Conservation (phyloP, 495 filamentous ascomycete species). For the Tetracladium setigerum region DNA sequence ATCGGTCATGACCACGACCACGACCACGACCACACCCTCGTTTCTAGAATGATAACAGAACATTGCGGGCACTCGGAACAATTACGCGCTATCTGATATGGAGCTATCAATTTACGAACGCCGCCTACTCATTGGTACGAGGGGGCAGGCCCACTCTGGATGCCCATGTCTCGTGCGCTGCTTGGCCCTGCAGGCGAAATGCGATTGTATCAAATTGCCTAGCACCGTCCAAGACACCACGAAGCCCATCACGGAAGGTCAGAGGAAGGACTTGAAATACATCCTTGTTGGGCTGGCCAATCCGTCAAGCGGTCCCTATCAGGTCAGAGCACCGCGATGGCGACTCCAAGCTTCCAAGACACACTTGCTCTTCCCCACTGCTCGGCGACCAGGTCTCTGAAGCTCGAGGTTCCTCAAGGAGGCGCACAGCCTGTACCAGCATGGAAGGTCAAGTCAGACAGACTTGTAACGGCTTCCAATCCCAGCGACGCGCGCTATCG, state of each 20-base stretch:
- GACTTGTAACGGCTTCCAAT: constrained; percentile 1
- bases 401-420: constrained; percentile 1
- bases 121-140: too few relatives aligned
- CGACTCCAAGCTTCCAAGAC: background rate
- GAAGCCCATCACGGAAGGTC: constrained; percentile 2
- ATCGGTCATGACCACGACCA: constrained; percentile 5
- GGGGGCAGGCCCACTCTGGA: too few relatives aligned
- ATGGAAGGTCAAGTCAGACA: constrained; percentile 1
- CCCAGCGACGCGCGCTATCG: background rate
- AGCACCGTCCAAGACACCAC: too few relatives aligned
- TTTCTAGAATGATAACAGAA: too few relatives aligned
- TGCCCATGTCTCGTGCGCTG: too few relatives aligned
- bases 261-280: background rate
- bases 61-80: constrained; percentile 1
- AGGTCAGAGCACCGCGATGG: background rate
- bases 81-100: background rate
- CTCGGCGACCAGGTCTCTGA: constrained; percentile 12
- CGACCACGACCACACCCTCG: too few relatives aligned
- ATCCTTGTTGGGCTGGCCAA: too few relatives aligned
- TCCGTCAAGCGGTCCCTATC: background rate
- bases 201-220: too few relatives aligned
- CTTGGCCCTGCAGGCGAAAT: too few relatives aligned
- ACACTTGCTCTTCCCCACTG: background rate
- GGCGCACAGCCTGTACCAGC: background rate
- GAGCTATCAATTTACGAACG: too few relatives aligned